These are phyloP conservation scores for Floccularia luteovirens DNA, from an alignment of 768 basidiomycete species.

Conservation along the genomic window DNA sequence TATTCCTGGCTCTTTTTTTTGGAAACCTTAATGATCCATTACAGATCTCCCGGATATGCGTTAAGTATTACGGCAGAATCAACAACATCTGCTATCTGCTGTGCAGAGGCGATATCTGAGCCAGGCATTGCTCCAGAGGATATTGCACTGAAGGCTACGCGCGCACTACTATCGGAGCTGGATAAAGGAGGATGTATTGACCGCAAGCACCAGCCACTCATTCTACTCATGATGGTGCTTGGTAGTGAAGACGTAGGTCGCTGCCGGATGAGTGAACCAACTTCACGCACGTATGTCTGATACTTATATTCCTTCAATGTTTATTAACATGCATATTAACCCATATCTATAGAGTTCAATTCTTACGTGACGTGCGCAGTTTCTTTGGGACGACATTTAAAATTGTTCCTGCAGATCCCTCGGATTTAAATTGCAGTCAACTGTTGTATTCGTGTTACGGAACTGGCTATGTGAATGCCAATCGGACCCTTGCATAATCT, in stretches of 20 bases:
- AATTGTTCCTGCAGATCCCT: constrained; percentile 55
- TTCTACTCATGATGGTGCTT: constrained; percentile 87
- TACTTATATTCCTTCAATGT: not conserved
- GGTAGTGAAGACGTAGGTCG: constrained; percentile 96
- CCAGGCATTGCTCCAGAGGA: constrained; percentile 90
- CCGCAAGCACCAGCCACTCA: constrained; percentile 78
- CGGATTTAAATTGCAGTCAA: constrained; percentile 44
- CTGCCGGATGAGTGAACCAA: constrained; percentile 80
- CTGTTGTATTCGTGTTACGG: constrained; percentile 88
- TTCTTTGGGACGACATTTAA: constrained; percentile 95
- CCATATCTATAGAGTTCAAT: constrained; percentile 64
- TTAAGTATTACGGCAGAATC: constrained; percentile 87
- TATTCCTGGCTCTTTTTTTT: not conserved
- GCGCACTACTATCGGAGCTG: constrained; percentile 74
- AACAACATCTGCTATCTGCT: constrained; percentile 83
- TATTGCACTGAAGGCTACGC: constrained; percentile 75
- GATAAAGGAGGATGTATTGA: constrained; percentile 86
- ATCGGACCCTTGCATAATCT: constrained; percentile 62
- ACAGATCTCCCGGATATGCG: constrained; percentile 93
- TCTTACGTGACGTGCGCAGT: constrained; percentile 71
- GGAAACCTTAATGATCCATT: not conserved
- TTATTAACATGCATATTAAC: constrained; percentile 6
- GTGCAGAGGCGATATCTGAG: constrained; percentile 78
- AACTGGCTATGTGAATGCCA: constrained; percentile 85
- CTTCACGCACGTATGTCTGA: constrained; percentile 69